Conservation (phyloP, 2,329 filamentous ascomycete species). For the Colletotrichum sp. region DNA sequence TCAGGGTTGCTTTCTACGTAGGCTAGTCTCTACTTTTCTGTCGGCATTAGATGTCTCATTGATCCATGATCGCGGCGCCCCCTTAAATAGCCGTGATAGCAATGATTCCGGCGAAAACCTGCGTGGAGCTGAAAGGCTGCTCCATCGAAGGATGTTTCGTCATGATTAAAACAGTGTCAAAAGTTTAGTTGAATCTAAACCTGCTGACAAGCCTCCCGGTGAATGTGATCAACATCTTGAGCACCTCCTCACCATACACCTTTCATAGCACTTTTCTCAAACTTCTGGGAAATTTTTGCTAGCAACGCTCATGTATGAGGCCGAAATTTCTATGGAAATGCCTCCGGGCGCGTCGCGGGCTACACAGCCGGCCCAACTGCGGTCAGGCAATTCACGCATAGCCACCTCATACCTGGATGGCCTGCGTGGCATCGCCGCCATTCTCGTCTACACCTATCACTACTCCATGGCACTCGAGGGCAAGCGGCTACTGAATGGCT, state of each 20-base stretch:
- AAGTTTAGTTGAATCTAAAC: not conserved
- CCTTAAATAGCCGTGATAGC: not conserved
- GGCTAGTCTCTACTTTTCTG: not conserved
- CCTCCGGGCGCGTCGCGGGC: not conserved
- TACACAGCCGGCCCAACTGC: not conserved
- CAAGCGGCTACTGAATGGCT: not conserved
- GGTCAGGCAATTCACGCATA: not conserved
- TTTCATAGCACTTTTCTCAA: not conserved
- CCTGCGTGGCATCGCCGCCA: not conserved
- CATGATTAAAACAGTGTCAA: not conserved
- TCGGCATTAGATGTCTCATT: not conserved
- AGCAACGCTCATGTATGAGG: not conserved
- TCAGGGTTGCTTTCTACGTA: not conserved
- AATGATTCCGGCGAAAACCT: not conserved
- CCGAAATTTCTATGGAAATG: not conserved
- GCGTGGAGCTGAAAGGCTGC: not conserved
- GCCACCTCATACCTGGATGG: not conserved
- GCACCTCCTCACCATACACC: not conserved
- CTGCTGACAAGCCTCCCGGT: not conserved
- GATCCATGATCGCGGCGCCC: not conserved
- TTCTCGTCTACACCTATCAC: not conserved
- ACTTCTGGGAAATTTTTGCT: accelerated
- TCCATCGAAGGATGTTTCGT: not conserved
- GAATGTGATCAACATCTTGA: accelerated
- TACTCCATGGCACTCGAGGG: not conserved